phyloP scores from a whole-genome alignment of 768 basidiomycete species.

The Atractiella rhizophila region DNA sequence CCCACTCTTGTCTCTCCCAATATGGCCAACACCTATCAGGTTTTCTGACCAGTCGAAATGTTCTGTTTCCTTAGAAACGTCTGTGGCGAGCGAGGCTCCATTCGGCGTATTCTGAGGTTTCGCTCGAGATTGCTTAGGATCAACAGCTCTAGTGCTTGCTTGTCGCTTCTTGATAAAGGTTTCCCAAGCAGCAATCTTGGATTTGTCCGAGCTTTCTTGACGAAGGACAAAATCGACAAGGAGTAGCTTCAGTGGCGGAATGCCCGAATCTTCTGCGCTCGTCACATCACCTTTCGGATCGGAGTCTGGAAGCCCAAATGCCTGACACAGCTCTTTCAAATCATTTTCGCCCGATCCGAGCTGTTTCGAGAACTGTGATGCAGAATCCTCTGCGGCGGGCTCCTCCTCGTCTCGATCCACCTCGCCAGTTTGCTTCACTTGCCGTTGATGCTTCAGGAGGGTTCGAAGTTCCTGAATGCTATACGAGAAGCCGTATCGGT shows the following conservation, averaged over 20 bases:
- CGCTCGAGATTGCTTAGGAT: conserved; percentile 19
- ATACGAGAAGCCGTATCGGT: conserved; percentile 76
- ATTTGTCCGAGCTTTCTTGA: conserved; percentile 29
- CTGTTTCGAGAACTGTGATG: too few species aligned
- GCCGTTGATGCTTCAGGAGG: conserved; percentile 11
- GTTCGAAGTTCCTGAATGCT: conserved; percentile 40
- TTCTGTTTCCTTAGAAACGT: conserved; percentile 28
- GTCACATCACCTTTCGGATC: too few species aligned
- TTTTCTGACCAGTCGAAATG: conserved; percentile 61
- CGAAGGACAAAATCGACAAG: conserved; percentile 12
- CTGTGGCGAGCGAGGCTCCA: conserved; percentile 22
- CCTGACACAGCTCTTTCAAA: too few species aligned
- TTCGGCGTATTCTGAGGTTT: conserved; percentile 14
- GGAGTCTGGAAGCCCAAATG: too few species aligned
- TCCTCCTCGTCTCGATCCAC: conserved; percentile 41
- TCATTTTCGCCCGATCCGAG: too few species aligned
- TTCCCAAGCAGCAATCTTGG: conserved; percentile 62
- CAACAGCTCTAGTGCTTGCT: conserved; percentile 23
- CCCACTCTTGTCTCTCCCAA: conserved; percentile 36
- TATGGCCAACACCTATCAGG: conserved; percentile 68
- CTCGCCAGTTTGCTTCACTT: conserved; percentile 28
- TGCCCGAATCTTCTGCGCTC: too few species aligned
- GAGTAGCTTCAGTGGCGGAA: conserved; percentile 14
- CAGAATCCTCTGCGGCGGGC: conserved; percentile 40
- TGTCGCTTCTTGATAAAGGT: conserved; percentile 42